Evolutionary conservation across 768 basidiomycete species (phyloP).

Genomic region (Astraeus odoratus): DNA sequence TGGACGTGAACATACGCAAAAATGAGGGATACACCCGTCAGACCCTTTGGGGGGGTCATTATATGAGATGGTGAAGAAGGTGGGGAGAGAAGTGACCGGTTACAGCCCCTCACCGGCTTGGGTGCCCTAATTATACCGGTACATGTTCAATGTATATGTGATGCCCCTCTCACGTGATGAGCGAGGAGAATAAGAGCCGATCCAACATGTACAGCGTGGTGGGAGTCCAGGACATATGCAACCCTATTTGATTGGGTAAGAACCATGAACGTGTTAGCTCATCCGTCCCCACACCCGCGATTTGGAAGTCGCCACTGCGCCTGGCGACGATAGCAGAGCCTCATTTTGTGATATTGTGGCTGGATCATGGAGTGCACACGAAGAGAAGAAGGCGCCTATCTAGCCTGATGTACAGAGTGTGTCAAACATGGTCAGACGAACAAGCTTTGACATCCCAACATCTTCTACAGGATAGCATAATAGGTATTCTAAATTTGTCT

Average conservation of each 20-base stretch:
- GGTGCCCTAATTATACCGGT: too few relatives aligned
- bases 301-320: too few relatives aligned
- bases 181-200: too few relatives aligned
- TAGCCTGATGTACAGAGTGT: neutral
- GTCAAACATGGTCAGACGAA: too few relatives aligned
- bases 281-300: too few relatives aligned
- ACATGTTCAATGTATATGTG: too few relatives aligned
- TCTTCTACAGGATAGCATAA: too few relatives aligned
- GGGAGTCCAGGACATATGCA: too few relatives aligned
- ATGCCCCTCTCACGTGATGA: too few relatives aligned
- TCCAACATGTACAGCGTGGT: too few relatives aligned
- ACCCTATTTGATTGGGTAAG: slow-evolving; percentile 1
- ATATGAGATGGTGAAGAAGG: neutral
- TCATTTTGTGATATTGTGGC: neutral
- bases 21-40: slow-evolving; percentile 67
- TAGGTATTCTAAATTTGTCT: too few relatives aligned
- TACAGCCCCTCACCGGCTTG: too few relatives aligned
- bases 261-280: neutral
- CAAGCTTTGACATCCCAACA: neutral
- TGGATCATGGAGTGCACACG: neutral
- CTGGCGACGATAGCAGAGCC: neutral
- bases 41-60: slow-evolving; percentile 10
- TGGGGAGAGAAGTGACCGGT: neutral
- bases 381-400: neutral
- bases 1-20: slow-evolving; percentile 54